These are phyloP conservation scores for Tricladium varicosporioides DNA, from an alignment of 2,329 filamentous ascomycete species.

Conservation along the genomic window DNA sequence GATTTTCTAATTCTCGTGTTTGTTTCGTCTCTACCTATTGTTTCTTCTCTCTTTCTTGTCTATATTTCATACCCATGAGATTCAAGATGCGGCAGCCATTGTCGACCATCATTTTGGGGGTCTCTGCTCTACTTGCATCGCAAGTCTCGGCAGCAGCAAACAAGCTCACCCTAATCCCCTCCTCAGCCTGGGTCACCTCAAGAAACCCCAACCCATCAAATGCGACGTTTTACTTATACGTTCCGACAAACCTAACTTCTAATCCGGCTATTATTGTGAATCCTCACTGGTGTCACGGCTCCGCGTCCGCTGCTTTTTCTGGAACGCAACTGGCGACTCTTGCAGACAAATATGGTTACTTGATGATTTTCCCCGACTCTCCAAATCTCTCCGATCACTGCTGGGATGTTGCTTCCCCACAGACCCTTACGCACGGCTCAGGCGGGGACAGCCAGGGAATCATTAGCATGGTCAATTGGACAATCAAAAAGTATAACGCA, in stretches of 20 bases:
- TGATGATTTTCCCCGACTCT: conserved; percentile 55
- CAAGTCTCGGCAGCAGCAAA: conserved; percentile 10
- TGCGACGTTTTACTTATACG: conserved; percentile 29
- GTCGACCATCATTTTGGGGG: too few species aligned
- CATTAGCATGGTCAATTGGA: conserved; percentile 55
- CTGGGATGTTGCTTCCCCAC: conserved; percentile 54
- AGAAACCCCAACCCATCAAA: conserved; percentile 37
- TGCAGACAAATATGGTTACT: conserved; percentile 53
- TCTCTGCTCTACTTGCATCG: too few species aligned
- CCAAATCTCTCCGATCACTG: conserved; percentile 47
- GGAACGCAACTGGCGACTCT: conserved; percentile 46
- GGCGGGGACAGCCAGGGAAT: conserved; percentile 54
- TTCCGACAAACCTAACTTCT: conserved; percentile 15
- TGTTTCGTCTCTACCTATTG: too few species aligned
- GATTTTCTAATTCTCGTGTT: too few species aligned
- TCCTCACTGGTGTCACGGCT: conserved; percentile 35
- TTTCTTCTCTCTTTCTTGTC: too few species aligned
- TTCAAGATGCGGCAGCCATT: too few species aligned
- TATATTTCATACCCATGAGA: too few species aligned
- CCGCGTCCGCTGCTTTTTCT: conserved; percentile 31
- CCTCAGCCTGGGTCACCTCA: conserved; percentile 36
- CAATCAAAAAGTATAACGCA: conserved; percentile 47
- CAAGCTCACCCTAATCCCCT: conserved; percentile 33
- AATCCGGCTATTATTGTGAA: conserved; percentile 25
- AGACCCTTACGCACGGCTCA: conserved; percentile 49